phyloP scores from a whole-genome alignment of 306 rosid species.

The Lotus japonicus region DNA sequence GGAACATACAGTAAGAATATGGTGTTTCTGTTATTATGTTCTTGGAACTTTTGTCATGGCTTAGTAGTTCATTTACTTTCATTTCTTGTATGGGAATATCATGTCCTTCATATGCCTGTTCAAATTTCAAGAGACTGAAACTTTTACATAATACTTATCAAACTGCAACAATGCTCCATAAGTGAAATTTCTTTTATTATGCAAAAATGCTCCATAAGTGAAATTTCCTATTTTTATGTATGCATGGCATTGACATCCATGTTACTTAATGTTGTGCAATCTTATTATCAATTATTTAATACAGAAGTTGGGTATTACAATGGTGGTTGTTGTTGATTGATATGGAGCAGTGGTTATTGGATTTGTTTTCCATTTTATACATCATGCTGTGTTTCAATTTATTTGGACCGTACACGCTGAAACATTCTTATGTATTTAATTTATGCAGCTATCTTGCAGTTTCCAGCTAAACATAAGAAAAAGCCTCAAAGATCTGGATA shows the following conservation, averaged over 20 bases:
- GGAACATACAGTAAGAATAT: constrained; percentile 88
- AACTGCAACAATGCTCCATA: neutral
- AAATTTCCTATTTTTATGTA: constrained; percentile 5
- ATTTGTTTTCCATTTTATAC: neutral
- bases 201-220: neutral
- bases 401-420: constrained; percentile 11
- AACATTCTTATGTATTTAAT: constrained; percentile 23
- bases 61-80: constrained; percentile 10
- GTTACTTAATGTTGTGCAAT: neutral
- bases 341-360: neutral
- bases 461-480: constrained; percentile 75
- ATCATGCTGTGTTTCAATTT: constrained; percentile 12
- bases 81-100: neutral
- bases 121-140: neutral
- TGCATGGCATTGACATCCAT: neutral
- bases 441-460: constrained; percentile 82
- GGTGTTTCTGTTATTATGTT: constrained; percentile 9
- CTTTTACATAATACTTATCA: constrained; percentile 3
- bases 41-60: neutral
- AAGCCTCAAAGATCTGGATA: constrained; percentile 80
- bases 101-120: constrained; percentile 3
- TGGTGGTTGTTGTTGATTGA: neutral
- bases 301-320: neutral
- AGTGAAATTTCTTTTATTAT: constrained; percentile 8
- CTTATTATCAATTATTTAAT: neutral